phyloP scores from a whole-genome alignment of 1,284 basidiomycete genomes.

The Papiliotrema laurentii region DNA sequence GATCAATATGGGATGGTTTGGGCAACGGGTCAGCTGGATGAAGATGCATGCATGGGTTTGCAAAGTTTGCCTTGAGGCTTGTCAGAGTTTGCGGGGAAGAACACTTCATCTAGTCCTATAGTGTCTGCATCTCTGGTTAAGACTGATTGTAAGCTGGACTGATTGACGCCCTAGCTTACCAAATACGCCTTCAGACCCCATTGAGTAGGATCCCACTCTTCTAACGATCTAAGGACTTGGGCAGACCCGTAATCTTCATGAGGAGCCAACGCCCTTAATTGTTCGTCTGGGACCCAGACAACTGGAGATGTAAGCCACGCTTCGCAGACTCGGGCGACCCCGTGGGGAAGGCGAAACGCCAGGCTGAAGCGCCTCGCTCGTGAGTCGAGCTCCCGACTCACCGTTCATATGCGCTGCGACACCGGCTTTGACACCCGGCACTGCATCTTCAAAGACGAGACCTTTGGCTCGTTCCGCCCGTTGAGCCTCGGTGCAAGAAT shows the following conservation, averaged over 20 bases:
- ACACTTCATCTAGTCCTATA: too few species aligned
- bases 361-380: too few species aligned
- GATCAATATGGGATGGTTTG: not conserved
- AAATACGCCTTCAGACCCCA: conserved; percentile 34
- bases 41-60: not conserved
- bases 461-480: conserved; percentile 32
- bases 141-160: too few species aligned
- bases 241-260: conserved; percentile 37
- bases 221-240: conserved; percentile 34
- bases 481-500: conserved; percentile 31
- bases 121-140: too few species aligned
- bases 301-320: conserved; percentile 22
- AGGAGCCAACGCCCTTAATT: conserved; percentile 40
- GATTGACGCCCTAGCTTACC: too few species aligned
- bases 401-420: conserved; percentile 49
- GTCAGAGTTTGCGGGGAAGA: too few species aligned
- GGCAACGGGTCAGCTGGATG: not conserved
- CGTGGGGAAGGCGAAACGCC: too few species aligned
- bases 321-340: too few species aligned
- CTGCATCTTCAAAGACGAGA: conserved; percentile 48
- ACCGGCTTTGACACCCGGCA: conserved; percentile 42
- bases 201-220: conserved; percentile 36
- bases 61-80: too few species aligned
- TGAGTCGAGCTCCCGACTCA: conserved; percentile 19
- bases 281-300: conserved; percentile 46